These are phyloP conservation scores for Aspergillus ellipticus DNA, from an alignment of 495 filamentous ascomycete species.

Conservation along the genomic window DNA sequence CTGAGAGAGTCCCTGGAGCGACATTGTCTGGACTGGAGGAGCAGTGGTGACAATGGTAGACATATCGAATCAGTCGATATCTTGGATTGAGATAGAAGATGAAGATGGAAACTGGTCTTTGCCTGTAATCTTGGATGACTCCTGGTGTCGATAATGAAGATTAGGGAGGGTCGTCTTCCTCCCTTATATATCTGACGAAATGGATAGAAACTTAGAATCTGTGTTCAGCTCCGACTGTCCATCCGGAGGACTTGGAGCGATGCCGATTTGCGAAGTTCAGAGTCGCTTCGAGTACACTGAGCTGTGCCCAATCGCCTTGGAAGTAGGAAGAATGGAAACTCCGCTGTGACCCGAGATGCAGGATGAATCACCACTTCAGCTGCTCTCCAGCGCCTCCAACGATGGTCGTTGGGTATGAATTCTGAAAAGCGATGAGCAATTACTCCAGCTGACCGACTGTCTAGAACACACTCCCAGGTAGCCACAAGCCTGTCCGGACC, in stretches of 20 bases:
- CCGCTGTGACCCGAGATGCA: not conserved
- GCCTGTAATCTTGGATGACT: not conserved
- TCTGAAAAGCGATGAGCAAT: not conserved
- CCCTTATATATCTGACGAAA: not conserved
- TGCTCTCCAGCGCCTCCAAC: not conserved
- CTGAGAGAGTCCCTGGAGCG: not conserved
- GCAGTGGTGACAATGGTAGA: not conserved
- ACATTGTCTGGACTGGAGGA: not conserved
- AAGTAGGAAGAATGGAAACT: not conserved
- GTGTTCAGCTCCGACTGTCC: not conserved
- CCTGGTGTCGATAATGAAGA: not conserved
- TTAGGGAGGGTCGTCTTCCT: not conserved
- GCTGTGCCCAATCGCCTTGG: not conserved
- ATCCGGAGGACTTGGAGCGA: not conserved
- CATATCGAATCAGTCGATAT: not conserved
- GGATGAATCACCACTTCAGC: not conserved
- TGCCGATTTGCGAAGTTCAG: not conserved
- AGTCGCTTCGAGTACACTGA: not conserved
- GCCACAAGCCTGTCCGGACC: not conserved
- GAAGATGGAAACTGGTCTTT: not conserved
- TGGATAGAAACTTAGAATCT: not conserved
- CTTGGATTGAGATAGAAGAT: not conserved
- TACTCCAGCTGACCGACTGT: not conserved
- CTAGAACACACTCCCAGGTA: not conserved
- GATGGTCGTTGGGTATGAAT: not conserved